Conservation (phyloP, 179 eudicot genomes). For the Drosera spatulata region DNA sequence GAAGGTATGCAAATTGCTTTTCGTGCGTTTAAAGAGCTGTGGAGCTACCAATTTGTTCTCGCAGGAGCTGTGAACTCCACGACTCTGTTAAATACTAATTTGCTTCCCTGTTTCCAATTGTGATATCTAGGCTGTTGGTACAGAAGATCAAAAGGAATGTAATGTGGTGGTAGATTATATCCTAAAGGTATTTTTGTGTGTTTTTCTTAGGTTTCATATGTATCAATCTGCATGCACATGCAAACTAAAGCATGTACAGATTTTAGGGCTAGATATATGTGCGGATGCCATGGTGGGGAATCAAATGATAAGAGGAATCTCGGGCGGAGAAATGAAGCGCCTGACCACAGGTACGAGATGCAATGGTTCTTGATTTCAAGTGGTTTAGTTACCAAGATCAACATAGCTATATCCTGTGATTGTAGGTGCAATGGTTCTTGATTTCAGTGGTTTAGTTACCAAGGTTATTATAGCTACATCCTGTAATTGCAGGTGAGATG, state of each 20-base stretch:
- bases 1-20: not conserved
- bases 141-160: conserved; percentile 1
- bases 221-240: too few relatives aligned
- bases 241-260: not conserved
- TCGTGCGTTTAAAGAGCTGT: not conserved
- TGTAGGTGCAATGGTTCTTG: not conserved
- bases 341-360: conserved; percentile 13
- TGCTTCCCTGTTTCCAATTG: not conserved
- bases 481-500: conserved; percentile 19
- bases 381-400: not conserved
- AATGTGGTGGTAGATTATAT: conserved; percentile 2
- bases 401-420: not conserved
- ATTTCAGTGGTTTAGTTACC: not conserved
- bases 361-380: not conserved
- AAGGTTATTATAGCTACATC: not conserved
- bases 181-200: conserved; percentile 5
- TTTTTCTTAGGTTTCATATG: too few relatives aligned
- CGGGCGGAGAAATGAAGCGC: conserved; percentile 21
- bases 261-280: conserved; percentile 14
- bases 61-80: not conserved
- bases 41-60: not conserved
- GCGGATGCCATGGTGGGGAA: conserved; percentile 19
- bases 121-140: not conserved
- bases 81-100: not conserved
- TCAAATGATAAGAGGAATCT: conserved; percentile 19